Evolutionary conservation across 495 filamentous ascomycete species (phyloP), one percentile per base, ranked within the genome.

Genomic region (Trichoderma erinaceum): DNA sequence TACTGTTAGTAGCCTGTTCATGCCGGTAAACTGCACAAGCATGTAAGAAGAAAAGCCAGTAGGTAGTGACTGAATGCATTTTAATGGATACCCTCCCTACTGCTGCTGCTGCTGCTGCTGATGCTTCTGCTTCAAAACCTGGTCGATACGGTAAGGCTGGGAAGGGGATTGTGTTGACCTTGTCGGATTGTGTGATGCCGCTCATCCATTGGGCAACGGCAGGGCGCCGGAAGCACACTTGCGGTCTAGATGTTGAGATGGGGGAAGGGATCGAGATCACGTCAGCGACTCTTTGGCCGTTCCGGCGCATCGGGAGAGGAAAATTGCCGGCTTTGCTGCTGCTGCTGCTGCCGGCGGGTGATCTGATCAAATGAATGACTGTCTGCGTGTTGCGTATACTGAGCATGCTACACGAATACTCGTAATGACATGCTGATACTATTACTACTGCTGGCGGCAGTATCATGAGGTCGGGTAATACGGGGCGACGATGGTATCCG

Each of bases 211-310:
- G 44, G 15, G n/a, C n/a, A 48, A 48, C 15, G 13, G n/a, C 44
- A 16, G n/a, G n/a, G 44, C 44, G 3, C 15, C 15, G 44, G 44
- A 48, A 48, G 44, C 44, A 4, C 15, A 48, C 15, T 16, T 16
- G 21, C 48, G 21, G 21, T 6, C 16, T 11, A 52, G 21, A 23
- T 18, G 21, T 23, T 18, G n/a, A 46, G 48, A 52, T 52, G 48
- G 56, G 25, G 56, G 25, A 29, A 29, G 25, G 56, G 56, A 61
- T 61, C 27, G 56, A 61, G 56, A 61, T 61, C 56, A 61, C 56
- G 56, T 61, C 56, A 61, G 56, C 56, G 25, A 32, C 11, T 23
- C 56, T 32, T 61, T 23, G 16, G 25, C 56, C 11, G 56, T 61
- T 29, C 1, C 56, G 56, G 16, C 16, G 25, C 12, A 32, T 18